These are phyloP conservation scores for Neonectria hederae DNA, from an alignment of 2,329 filamentous ascomycete genomes.

Conservation along the genomic window DNA sequence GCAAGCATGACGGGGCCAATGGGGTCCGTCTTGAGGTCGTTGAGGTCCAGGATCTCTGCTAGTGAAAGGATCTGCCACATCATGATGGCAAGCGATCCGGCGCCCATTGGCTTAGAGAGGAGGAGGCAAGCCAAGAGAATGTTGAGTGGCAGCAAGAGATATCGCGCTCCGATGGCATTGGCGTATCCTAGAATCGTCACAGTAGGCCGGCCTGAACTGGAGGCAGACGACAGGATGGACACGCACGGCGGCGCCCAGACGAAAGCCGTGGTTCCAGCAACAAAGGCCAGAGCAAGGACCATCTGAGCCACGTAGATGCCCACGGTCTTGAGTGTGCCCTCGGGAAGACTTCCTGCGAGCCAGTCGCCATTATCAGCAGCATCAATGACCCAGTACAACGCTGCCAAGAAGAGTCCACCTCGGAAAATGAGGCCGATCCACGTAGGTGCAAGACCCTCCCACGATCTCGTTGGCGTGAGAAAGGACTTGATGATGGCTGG, in stretches of 20 bases:
- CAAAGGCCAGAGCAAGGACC: conserved; percentile 80
- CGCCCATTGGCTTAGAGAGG: conserved; percentile 94
- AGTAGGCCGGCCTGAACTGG: conserved; percentile 57
- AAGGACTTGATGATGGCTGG: conserved; percentile 83
- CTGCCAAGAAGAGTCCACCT: conserved; percentile 76
- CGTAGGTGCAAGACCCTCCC: conserved; percentile 82
- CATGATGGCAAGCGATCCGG: conserved; percentile 82
- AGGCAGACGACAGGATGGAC: conserved; percentile 68
- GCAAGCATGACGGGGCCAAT: conserved; percentile 87
- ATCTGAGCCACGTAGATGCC: conserved; percentile 83
- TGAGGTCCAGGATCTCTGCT: conserved; percentile 70
- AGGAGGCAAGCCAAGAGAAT: conserved; percentile 80
- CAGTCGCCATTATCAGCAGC: conserved; percentile 87
- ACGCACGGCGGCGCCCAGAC: conserved; percentile 87
- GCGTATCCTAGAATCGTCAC: conserved; percentile 90
- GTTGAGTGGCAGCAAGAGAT: conserved; percentile 83
- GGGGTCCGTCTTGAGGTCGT: conserved; percentile 69
- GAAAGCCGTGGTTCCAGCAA: conserved; percentile 86
- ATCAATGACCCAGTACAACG: conserved; percentile 88
- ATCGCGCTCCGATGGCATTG: conserved; percentile 91
- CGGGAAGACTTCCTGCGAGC: conserved; percentile 66
- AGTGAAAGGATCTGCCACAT: conserved; percentile 89
- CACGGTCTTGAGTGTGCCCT: conserved; percentile 73
- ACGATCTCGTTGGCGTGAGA: conserved; percentile 83
- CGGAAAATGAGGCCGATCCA: conserved; percentile 89